Evolutionary conservation across 1,284 basidiomycete species (phyloP).

Genomic region (Vanrija humicola): DNA sequence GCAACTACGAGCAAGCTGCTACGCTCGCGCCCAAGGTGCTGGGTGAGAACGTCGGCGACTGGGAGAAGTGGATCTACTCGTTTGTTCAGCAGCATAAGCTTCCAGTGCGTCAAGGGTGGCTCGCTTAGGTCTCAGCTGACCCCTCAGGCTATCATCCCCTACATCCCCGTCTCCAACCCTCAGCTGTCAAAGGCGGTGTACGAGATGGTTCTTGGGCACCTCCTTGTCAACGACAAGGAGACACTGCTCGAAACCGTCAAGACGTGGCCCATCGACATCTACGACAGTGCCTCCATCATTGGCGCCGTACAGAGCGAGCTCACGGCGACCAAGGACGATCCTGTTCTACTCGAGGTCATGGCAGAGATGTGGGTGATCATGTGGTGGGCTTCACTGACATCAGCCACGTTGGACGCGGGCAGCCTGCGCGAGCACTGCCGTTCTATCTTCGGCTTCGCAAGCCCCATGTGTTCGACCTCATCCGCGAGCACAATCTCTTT

Average conservation of each 20-base stretch:
- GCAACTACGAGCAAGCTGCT: constrained; percentile 78
- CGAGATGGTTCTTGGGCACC: constrained; percentile 89
- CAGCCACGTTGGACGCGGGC: constrained; percentile 78
- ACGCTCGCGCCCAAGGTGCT: constrained; percentile 82
- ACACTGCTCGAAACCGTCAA: constrained; percentile 72
- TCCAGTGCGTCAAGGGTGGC: constrained; percentile 54
- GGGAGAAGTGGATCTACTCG: constrained; percentile 93
- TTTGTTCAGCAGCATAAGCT: constrained; percentile 81
- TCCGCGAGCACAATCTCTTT: constrained; percentile 89
- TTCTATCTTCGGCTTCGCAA: constrained; percentile 81
- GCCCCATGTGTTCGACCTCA: constrained; percentile 90
- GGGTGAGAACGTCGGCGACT: constrained; percentile 68
- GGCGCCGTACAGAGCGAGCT: constrained; percentile 80
- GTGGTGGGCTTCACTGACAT: constrained; percentile 51
- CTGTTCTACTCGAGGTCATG: constrained; percentile 81
- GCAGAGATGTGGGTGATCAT: constrained; percentile 65
- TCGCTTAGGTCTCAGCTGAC: not conserved
- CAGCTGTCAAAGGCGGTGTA: constrained; percentile 80
- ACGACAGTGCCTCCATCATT: constrained; percentile 81
- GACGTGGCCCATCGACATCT: constrained; percentile 87
- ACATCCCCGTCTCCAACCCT: constrained; percentile 77
- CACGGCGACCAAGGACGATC: constrained; percentile 59
- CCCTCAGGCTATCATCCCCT: constrained; percentile 75
- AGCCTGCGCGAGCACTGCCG: constrained; percentile 88
- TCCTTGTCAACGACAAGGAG: constrained; percentile 70